Evolutionary conservation across 192 early-diverging fungal species (phyloP).

Genomic region (Funneliformis geosporum): DNA sequence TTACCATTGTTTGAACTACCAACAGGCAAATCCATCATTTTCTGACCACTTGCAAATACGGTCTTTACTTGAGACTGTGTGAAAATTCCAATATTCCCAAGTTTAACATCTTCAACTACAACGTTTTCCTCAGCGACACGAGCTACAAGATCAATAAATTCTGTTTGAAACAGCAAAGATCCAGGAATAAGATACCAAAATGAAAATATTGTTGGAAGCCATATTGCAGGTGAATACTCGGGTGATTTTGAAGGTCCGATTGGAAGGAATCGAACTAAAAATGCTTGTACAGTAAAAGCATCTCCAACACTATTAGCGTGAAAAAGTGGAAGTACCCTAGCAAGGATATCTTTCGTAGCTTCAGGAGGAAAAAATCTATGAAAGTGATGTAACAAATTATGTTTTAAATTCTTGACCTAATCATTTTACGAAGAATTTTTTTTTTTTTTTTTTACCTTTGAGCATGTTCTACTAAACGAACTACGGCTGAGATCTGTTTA

Average conservation of each 20-base stretch:
- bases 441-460: conserved; percentile 50
- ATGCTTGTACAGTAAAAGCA: conserved; percentile 55
- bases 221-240: conserved; percentile 50
- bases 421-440: conserved; percentile 36
- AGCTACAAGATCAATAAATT: conserved; percentile 72
- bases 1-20: conserved; percentile 53
- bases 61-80: conserved; percentile 59
- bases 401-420: background rate
- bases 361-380: conserved; percentile 69
- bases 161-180: conserved; percentile 61
- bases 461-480: conserved; percentile 53
- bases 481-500: conserved; percentile 50
- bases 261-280: conserved; percentile 74
- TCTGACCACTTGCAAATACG: conserved; percentile 55
- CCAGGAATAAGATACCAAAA: conserved; percentile 77
- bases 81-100: conserved; percentile 50
- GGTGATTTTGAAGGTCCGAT: conserved; percentile 65
- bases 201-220: conserved; percentile 82
- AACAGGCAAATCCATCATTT: conserved; percentile 57
- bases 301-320: conserved; percentile 67
- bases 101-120: conserved; percentile 35
- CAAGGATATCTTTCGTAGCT: conserved; percentile 71
- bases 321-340: conserved; percentile 74
- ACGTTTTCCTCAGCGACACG: conserved; percentile 63
- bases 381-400: background rate